A percentile compares a stretch with the other conserved stretches of the same genome.
Conservation (phyloP, 805 yeast species). For the Candida chauliodis region DNA sequence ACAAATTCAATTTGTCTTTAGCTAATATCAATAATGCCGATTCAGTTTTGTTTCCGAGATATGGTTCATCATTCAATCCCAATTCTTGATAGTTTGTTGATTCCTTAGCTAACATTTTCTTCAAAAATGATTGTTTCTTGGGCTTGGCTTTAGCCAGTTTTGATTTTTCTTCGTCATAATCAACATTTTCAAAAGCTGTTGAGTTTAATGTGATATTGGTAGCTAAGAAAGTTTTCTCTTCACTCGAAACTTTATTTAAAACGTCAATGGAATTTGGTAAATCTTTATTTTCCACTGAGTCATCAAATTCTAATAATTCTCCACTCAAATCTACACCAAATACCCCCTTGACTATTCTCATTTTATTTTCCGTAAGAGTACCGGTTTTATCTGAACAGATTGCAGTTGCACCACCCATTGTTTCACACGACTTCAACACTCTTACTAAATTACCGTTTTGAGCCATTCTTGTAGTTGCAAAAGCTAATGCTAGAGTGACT, state of each 20-base stretch:
- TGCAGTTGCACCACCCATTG: conserved; percentile 98
- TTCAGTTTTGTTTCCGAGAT: conserved; percentile 92
- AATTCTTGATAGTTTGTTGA: conserved; percentile 13
- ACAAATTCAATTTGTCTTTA: conserved; percentile 48
- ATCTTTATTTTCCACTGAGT: conserved; percentile 24
- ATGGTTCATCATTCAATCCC: conserved; percentile 48
- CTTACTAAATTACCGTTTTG: conserved; percentile 95
- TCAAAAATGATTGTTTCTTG: conserved; percentile 23
- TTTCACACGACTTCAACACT: conserved; percentile 89
- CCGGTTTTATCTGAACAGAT: conserved; percentile 98
- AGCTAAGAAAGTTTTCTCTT: conserved; percentile 23
- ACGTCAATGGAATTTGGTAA: conserved; percentile 23
- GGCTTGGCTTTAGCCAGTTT: conserved; percentile 26
- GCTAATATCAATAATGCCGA: conserved; percentile 78
- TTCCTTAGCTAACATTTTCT: conserved; percentile 19
- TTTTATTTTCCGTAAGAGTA: conserved; percentile 87
- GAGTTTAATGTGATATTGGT: conserved; percentile 76
- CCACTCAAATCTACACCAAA: conserved; percentile 43
- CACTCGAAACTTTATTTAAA: conserved; percentile 16
- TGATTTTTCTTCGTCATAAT: conserved; percentile 32
- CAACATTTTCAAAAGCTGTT: conserved; percentile 81
- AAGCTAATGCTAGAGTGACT: conserved; percentile 92
- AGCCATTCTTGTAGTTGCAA: conserved; percentile 98
- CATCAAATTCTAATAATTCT: conserved; percentile 46
- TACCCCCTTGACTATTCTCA: conserved; percentile 82